Base-by-base conservation (phyloP, 371 early-diverging fungal genomes). In the Vairimorpha necatrix region DNA sequence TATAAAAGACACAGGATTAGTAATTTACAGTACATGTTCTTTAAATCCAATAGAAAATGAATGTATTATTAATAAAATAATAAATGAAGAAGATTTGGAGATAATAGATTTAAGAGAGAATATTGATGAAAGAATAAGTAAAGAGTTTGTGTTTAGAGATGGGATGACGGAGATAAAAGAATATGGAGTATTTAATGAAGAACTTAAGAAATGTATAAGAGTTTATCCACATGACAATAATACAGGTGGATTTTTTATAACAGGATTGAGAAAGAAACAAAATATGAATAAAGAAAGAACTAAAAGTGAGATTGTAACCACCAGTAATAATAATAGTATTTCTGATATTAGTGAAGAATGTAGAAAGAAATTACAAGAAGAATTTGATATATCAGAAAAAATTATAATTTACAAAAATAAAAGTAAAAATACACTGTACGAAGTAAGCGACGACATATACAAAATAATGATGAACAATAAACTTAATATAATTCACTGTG, bases 241-340 rank as follows among this genome's bases (percentile, higher is more conserved):
- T 84, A 95, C 96, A 18, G 99, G 99, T 73, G 98, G 94, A 20
- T 99, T 99, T 87, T 99, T 98, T 87, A 91, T 98, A 28, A 93
- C 95, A 42, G 94, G 95, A 11, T 87, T 98, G 71, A 89, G 92
- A 84, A 95, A 94, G 87, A 86, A 86, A 71, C 58, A n/a, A 18
- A 60, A 39, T 47, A 42, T 69, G n/a, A 2, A 11, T n/a, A 34
- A 46, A 13, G 47, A 67, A 11, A 48, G 33, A 46, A 22, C 14
- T 26, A 9, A 28, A 3, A n/a, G n/a, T n/a, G n/a, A n/a, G n/a
- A n/a, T n/a, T n/a, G n/a, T n/a, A n/a, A n/a, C n/a, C n/a, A n/a
- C n/a, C n/a, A 24, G 38, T 22, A 34, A 46, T 13, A 22, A 39
- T 4, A 18, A 42, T 32, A 47, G 38, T 28, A 11, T 68, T 11